Percentiles rank a stretch among this genome's conserved stretches.
phyloP scores from a whole-genome alignment of 2,329 filamentous ascomycete species.

The Diaporthe ampelina region DNA sequence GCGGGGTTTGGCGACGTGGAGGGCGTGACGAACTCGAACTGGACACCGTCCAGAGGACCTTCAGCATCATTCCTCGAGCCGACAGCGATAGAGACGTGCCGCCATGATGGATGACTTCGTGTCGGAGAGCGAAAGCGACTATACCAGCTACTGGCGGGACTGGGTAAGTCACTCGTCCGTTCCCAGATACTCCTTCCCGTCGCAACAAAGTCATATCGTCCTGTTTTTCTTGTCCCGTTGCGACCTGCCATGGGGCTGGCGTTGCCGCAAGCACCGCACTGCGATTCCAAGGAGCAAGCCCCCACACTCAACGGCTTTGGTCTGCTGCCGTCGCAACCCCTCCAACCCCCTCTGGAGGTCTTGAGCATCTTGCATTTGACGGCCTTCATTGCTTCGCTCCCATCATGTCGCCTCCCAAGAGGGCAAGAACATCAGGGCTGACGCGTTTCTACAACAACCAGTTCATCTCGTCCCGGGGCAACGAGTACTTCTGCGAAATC shows the following conservation, averaged over 20 bases:
- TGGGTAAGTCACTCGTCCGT: slow-evolving; percentile 78
- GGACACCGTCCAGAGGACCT: slow-evolving; percentile 17
- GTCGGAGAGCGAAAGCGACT: slow-evolving; percentile 98
- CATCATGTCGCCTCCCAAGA: slow-evolving; percentile 27
- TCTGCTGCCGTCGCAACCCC: not conserved
- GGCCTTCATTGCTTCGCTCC: not conserved
- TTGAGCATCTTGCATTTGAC: too few species aligned
- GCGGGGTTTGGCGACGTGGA: slow-evolving; percentile 23
- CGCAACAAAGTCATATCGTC: slow-evolving; percentile 5
- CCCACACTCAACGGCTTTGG: slow-evolving; percentile 17
- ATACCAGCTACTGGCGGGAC: slow-evolving; percentile 99
- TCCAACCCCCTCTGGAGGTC: not conserved
- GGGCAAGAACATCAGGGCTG: slow-evolving; percentile 24
- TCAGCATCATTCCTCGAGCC: not conserved
- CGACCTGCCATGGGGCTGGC: slow-evolving; percentile 10
- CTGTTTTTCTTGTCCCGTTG: slow-evolving; percentile 25
- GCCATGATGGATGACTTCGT: slow-evolving; percentile 93
- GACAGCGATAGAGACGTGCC: slow-evolving; percentile 1
- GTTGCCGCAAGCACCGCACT: slow-evolving; percentile 16
- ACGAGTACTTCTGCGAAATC: slow-evolving; percentile 99
- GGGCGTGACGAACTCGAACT: slow-evolving; percentile 15
- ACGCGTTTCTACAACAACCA: slow-evolving; percentile 55
- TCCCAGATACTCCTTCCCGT: not conserved
- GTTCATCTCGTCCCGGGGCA: slow-evolving; percentile 98
- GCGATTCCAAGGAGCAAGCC: slow-evolving; percentile 9